Evolutionary conservation across 1,139 yeast species (phyloP), one percentile per base, ranked within the genome.

Genomic region (Chernovozyma sophiae-reginae): DNA sequence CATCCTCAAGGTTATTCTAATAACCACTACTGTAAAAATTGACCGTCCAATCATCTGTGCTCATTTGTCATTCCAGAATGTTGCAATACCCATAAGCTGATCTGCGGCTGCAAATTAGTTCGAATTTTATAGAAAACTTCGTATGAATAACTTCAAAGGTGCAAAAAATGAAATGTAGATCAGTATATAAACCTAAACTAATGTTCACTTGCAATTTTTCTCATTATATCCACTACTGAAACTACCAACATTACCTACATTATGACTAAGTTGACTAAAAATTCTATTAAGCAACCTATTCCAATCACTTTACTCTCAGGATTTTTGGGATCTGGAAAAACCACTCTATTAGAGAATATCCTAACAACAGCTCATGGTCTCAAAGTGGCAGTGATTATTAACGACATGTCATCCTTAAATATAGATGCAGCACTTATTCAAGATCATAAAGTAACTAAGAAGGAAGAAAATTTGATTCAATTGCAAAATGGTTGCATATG

Each of bases 401-500:
- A 69, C 44, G 75, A 69, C 49, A 58, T 68, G 46, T 56, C 65
- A 26, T 49, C 56, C 20, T 43, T 65, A 28, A 68, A 68, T 45
- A 62, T 70, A 25, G 75, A 70, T 49, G 73, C 74, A 5, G 52
- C 61, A 3, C 47, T 70, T 24, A 57, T 70, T 22, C 52, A 56
- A 35, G 51, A 63, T 35, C 72, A 67, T 47, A 61, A 56, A 25
- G 64, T 69, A 15, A 60, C 65, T 23, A 58, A 65, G 35, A 65
- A 58, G 38, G 58, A 68, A 35, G 74, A 69, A 43, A 66, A 68
- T 40, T 44, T 70, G 33, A 60, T 70, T 29, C 72, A 68, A 40
- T 49, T 70, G 27, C 74, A 69, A 41, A 70, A 69, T 41, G 76
- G 75, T 3, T 70, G 75, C 40, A 68, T 68, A 18, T 70, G 75